Evolutionary conservation across 2,329 filamentous ascomycete species (phyloP), one percentile per base, ranked within the genome.

Genomic region (Phaeosphaeria sp.): DNA sequence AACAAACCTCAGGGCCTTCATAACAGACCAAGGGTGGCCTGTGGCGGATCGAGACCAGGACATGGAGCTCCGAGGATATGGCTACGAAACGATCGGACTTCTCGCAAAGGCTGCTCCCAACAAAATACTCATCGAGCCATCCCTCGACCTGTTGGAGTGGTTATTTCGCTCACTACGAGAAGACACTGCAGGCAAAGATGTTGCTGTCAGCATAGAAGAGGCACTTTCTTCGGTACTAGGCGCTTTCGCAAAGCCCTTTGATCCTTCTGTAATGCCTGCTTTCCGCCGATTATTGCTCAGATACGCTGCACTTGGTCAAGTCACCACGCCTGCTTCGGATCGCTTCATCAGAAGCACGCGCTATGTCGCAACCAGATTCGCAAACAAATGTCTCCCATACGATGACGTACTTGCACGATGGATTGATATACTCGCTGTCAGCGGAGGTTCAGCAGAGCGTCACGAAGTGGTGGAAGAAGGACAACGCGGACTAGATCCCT

Each of bases 401-500:
- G 84, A 84, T 20, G 92, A 97, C 69, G 83, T 92, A 10, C 82
- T 89, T 39, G 95, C 88, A 23, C 87, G 95, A 49, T 97, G 92
- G 91, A 90, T 97, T 47, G 88, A 97, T 73, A 85, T 98, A 17
- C 83, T 97, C 50, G 94, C 93, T 7, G 81, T 95, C 9, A 87
- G 86, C 17, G 88, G 88, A 13, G 83, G 84, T 2, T 77, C 80
- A 2, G 85, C 87, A 50, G 90, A 93, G 72, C 86, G 90, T 46
- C 90, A 89, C 59, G 94, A 98, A 72, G 88, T 98, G 2, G 79
- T 91, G 1, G 95, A 99, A 72, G 94, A 98, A 78, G 95, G 93
- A 1, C 89, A 87, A 60, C 93, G 92, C 75, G 95, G 95, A 0
- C 83, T 97, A 3, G 92, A 97, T 76, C 88, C 89, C 11, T 89